Percentiles rank a stretch among this genome's conserved stretches.
phyloP scores from a whole-genome alignment of 2,329 filamentous ascomycete species.

The Aureobasidium sp. region DNA sequence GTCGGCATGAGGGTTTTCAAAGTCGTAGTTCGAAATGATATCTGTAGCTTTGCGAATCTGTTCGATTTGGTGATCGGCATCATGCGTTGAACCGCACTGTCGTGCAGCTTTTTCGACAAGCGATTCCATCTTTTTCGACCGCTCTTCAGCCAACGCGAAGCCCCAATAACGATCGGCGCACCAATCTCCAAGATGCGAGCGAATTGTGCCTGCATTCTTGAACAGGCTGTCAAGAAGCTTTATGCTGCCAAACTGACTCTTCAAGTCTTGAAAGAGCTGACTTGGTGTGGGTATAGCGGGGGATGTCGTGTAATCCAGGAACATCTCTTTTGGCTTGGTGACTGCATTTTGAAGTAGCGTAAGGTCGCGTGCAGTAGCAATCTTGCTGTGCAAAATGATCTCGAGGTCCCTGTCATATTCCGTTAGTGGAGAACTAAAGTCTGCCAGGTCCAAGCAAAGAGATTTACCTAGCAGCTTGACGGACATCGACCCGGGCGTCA shows the following conservation, averaged over 20 bases:
- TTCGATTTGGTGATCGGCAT: conserved; percentile 42
- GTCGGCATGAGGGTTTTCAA: neutral
- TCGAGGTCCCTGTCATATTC: conserved; percentile 52
- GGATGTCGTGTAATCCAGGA: conserved; percentile 49
- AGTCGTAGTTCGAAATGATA: conserved; percentile 19
- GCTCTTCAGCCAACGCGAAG: conserved; percentile 56
- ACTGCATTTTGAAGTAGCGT: conserved; percentile 51
- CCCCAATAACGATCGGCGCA: conserved; percentile 76
- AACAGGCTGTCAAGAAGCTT: conserved; percentile 50
- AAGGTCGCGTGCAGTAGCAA: conserved; percentile 65
- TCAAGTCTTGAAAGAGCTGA: conserved; percentile 51
- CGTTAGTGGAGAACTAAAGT: neutral
- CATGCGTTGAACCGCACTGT: conserved; percentile 2
- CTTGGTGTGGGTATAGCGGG: conserved; percentile 50
- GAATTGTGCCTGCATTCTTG: conserved; percentile 50
- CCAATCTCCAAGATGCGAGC: conserved; percentile 69
- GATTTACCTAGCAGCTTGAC: conserved; percentile 50
- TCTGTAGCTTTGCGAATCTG: conserved; percentile 51
- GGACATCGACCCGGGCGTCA: conserved; percentile 69
- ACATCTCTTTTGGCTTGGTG: conserved; percentile 51
- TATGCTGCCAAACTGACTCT: conserved; percentile 44
- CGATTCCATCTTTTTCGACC: conserved; percentile 53
- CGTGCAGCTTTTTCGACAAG: conserved; percentile 35
- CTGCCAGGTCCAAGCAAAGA: neutral
- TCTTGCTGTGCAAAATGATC: conserved; percentile 66